These are phyloP conservation scores for Byssothecium circinans DNA, from an alignment of 2,329 filamentous ascomycete species.

Conservation along the genomic window DNA sequence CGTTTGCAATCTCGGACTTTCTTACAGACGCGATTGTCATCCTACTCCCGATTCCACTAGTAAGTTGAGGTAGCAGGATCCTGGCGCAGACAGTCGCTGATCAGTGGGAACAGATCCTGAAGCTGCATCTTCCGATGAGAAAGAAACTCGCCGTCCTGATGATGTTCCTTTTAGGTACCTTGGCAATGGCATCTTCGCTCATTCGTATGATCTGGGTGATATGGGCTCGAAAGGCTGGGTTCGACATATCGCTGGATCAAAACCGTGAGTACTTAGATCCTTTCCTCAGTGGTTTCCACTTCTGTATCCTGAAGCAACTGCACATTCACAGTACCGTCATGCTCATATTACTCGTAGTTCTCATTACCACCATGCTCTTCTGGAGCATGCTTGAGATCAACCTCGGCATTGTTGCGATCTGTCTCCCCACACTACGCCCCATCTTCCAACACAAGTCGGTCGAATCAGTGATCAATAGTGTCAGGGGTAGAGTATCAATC, in stretches of 20 bases:
- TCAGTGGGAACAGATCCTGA: background rate
- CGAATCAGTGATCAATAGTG: background rate
- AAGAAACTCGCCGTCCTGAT: background rate
- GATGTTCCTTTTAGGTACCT: background rate
- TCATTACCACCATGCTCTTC: background rate
- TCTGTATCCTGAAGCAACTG: background rate
- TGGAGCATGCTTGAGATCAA: background rate
- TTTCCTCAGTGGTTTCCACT: too few relatives aligned
- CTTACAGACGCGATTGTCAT: background rate
- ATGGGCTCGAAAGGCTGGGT: background rate
- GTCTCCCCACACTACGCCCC: background rate
- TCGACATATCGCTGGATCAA: background rate
- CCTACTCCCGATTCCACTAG: background rate
- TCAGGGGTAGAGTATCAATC: background rate
- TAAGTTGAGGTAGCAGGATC: too few relatives aligned
- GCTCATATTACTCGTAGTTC: too few relatives aligned
- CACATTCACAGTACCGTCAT: too few relatives aligned
- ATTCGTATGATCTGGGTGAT: background rate
- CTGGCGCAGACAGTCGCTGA: background rate
- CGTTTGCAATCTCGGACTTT: background rate
- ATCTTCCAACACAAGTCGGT: background rate
- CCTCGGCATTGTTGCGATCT: background rate
- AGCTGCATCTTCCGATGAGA: background rate
- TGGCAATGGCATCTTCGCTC: background rate
- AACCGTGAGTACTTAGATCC: background rate